Conservation (phyloP, 306 rosid species). For the Astragalus glycyphyllos region DNA sequence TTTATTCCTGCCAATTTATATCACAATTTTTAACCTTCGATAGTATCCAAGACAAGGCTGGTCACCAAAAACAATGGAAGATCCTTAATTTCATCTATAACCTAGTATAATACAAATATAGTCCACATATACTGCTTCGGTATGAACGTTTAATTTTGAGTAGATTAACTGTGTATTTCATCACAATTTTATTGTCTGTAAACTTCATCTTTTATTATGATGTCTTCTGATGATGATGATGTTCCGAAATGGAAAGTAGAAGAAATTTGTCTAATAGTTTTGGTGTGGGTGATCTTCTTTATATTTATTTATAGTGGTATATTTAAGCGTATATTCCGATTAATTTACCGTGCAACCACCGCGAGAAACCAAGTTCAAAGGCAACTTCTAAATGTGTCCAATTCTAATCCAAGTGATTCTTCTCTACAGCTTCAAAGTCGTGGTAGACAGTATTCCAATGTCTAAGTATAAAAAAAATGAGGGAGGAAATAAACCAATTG, state of each 20-base stretch:
- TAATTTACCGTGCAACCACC: background rate
- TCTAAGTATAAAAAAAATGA: slow-evolving; percentile 50
- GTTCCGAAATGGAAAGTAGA: slow-evolving; percentile 15
- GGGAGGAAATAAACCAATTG: slow-evolving; percentile 30
- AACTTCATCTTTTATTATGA: background rate
- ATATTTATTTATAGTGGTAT: slow-evolving; percentile 28
- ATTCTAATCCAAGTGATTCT: slow-evolving; percentile 29
- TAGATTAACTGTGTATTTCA: too few relatives aligned
- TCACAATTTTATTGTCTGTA: background rate
- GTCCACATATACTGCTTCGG: background rate
- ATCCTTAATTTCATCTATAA: slow-evolving; percentile 31
- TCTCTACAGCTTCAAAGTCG: slow-evolving; percentile 47
- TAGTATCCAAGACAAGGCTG: slow-evolving; percentile 11
- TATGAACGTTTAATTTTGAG: too few relatives aligned
- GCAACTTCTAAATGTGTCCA: slow-evolving; percentile 30
- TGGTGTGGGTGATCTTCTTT: slow-evolving; percentile 34
- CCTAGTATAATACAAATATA: too few relatives aligned
- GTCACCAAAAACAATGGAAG: background rate
- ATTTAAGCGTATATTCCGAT: background rate
- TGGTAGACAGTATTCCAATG: slow-evolving; percentile 52
- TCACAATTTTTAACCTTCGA: background rate
- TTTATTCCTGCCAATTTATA: background rate
- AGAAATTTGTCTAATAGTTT: slow-evolving; percentile 20
- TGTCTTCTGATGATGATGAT: slow-evolving; percentile 26
- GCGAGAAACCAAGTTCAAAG: slow-evolving; percentile 38